phyloP scores from a whole-genome alignment of 1,284 basidiomycete genomes.

The Tilletia caries region DNA sequence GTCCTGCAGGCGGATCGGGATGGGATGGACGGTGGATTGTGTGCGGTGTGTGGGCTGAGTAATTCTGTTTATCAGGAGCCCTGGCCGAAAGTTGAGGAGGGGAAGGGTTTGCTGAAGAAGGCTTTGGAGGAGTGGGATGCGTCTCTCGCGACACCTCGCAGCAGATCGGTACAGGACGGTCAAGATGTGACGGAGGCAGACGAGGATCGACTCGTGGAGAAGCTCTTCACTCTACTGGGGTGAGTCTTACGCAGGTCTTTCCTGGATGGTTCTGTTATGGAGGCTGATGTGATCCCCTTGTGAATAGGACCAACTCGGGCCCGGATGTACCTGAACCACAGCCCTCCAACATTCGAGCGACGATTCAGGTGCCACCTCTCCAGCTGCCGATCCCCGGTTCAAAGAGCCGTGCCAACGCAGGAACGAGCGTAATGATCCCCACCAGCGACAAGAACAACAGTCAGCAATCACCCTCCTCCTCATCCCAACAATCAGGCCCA shows the following conservation, averaged over 20 bases:
- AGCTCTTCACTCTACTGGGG: slow-evolving; percentile 26
- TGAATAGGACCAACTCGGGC: neutral
- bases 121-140: neutral
- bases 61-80: slow-evolving; percentile 16
- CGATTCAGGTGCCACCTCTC: slow-evolving; percentile 30
- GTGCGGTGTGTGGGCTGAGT: slow-evolving; percentile 15
- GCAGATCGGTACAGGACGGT: no score
- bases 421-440: neutral
- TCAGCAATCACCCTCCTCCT: no score
- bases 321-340: slow-evolving; percentile 19
- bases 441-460: neutral
- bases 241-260: neutral
- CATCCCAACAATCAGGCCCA: no score
- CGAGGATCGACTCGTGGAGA: slow-evolving; percentile 19
- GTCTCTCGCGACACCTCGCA: neutral
- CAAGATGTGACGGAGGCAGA: slow-evolving; percentile 9
- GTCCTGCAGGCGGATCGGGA: neutral
- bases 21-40: neutral
- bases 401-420: neutral
- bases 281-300: no score
- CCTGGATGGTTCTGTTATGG: no score
- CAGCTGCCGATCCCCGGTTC: neutral
- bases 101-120: neutral
- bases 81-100: slow-evolving; percentile 15
- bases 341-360: slow-evolving; percentile 22